Conservation (phyloP, 305 asterid species). For the Caryopteris hybrid region DNA sequence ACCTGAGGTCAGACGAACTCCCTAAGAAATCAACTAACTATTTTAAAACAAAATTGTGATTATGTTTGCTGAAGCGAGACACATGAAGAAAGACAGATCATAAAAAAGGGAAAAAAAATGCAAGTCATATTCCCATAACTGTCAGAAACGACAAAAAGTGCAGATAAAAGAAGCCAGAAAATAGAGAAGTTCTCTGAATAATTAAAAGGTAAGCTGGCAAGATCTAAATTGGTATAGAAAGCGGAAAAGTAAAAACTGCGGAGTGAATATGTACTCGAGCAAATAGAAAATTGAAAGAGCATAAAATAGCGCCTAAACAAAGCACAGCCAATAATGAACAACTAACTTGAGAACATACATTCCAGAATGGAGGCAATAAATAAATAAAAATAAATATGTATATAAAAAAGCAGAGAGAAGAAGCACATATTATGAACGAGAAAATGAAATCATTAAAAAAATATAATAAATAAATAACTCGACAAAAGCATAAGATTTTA, state of each 20-base stretch:
- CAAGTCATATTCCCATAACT: neutral
- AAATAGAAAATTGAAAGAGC: neutral
- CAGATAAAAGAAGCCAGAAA: neutral
- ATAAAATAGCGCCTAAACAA: neutral
- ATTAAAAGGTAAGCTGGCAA: conserved; percentile 14
- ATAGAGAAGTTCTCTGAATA: neutral
- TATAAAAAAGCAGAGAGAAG: neutral
- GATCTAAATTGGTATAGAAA: conserved; percentile 14
- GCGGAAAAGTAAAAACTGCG: neutral
- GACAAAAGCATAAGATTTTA: neutral
- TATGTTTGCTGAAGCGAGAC: neutral
- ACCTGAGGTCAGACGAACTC: neutral
- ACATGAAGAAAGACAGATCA: neutral
- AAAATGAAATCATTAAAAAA: neutral
- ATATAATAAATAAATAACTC: neutral
- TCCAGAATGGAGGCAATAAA: conserved; percentile 4
- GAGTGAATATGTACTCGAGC: neutral
- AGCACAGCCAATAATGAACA: neutral
- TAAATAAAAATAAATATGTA: conserved; percentile 3
- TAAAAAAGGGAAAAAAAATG: neutral
- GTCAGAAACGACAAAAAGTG: neutral
- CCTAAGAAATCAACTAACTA: neutral
- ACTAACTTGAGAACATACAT: conserved; percentile 9
- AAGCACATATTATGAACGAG: neutral
- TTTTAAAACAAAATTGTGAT: conserved; percentile 9